Percentiles rank a stretch among this genome's conserved stretches.
These are phyloP conservation scores for Lentinula edodes DNA, from an alignment of 768 basidiomycete species.

Conservation along the genomic window DNA sequence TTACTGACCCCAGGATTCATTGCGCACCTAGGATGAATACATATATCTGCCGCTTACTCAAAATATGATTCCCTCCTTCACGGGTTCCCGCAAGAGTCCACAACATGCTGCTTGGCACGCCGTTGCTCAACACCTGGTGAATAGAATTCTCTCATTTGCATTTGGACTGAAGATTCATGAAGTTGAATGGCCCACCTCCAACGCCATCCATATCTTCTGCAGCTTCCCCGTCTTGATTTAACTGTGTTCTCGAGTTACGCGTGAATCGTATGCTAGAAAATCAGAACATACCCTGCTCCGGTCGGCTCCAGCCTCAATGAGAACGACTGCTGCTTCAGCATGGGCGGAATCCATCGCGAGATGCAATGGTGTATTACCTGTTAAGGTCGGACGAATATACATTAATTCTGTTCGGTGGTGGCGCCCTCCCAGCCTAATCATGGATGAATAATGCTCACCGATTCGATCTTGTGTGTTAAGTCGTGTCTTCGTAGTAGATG, in stretches of 20 bases:
- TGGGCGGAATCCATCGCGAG: constrained; percentile 96
- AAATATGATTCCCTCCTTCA: constrained; percentile 16
- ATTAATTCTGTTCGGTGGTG: background rate
- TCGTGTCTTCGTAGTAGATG: constrained; percentile 66
- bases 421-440: background rate
- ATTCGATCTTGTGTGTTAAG: constrained; percentile 83
- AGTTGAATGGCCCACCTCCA: constrained; percentile 36
- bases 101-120: constrained; percentile 69
- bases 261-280: constrained; percentile 1
- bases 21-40: background rate
- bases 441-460: constrained; percentile 34
- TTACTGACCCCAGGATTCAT: no score
- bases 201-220: constrained; percentile 89
- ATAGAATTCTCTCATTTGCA: background rate
- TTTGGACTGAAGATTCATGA: background rate
- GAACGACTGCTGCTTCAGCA: constrained; percentile 80
- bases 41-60: background rate
- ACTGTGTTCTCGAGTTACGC: constrained; percentile 31
- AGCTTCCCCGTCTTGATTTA: constrained; percentile 79
- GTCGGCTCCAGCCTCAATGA: constrained; percentile 96
- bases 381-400: background rate
- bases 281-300: constrained; percentile 58
- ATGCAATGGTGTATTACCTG: constrained; percentile 95
- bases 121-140: constrained; percentile 65
- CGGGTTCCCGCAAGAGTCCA: constrained; percentile 63